Evolutionary conservation across 192 early-diverging fungal genomes (phyloP).

Genomic region (Rhizoclosmatium sp.): DNA sequence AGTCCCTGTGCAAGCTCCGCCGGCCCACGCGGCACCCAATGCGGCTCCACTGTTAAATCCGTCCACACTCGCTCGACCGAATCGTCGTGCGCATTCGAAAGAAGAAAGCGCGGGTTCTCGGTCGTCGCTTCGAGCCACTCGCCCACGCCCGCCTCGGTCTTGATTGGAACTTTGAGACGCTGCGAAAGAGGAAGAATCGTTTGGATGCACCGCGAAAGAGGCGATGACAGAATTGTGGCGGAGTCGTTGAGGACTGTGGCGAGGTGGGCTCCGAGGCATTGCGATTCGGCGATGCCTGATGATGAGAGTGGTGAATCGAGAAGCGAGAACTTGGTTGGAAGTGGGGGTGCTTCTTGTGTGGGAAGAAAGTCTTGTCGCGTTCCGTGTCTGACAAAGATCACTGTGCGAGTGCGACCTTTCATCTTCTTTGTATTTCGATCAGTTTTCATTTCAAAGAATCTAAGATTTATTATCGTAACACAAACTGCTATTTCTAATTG

Average conservation of each 20-base stretch:
- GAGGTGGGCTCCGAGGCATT: constrained; percentile 7
- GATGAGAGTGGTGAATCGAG: not conserved
- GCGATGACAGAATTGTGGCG: constrained; percentile 36
- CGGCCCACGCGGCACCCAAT: too few relatives aligned
- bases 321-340: too few relatives aligned
- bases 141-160: constrained; percentile 41
- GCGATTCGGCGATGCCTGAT: not conserved
- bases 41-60: not conserved
- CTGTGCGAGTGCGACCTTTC: too few relatives aligned
- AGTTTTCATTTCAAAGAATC: too few relatives aligned
- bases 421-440: too few relatives aligned
- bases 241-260: not conserved
- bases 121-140: constrained; percentile 43
- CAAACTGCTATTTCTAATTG: too few relatives aligned
- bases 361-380: constrained; percentile 44
- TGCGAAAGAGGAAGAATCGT: constrained; percentile 38
- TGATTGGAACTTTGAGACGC: not conserved
- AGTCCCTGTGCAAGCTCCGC: constrained; percentile 7
- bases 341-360: not conserved
- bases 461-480: too few relatives aligned
- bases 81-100: not conserved
- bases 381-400: constrained; percentile 20
- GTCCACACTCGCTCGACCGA: not conserved
- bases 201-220: constrained; percentile 48
- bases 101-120: not conserved